Evolutionary conservation across 768 basidiomycete genomes (phyloP).

Genomic region (Mycena galopus): DNA sequence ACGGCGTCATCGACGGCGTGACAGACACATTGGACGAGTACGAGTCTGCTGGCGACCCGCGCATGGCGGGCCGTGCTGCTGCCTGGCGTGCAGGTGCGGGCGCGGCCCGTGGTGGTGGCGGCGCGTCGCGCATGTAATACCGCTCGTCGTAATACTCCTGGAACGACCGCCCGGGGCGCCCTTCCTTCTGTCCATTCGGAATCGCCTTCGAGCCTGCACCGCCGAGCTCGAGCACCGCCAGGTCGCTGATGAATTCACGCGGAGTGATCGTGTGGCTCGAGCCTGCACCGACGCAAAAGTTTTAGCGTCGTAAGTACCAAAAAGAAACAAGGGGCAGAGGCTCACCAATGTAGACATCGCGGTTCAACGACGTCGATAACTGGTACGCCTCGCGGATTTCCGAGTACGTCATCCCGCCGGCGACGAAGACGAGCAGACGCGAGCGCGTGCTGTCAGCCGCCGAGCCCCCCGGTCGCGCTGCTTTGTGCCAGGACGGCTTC

Average conservation of each 20-base stretch:
- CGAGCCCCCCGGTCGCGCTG: slow-evolving; percentile 66
- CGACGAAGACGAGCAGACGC: slow-evolving; percentile 89
- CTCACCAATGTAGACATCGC: slow-evolving; percentile 92
- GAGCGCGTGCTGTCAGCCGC: slow-evolving; percentile 69
- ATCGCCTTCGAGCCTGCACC: slow-evolving; percentile 83
- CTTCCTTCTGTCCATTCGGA: slow-evolving; percentile 76
- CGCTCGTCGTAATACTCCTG: slow-evolving; percentile 87
- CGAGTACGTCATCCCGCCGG: slow-evolving; percentile 96
- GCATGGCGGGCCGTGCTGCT: slow-evolving; percentile 38
- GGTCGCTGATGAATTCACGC: slow-evolving; percentile 85
- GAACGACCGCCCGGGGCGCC: slow-evolving; percentile 62
- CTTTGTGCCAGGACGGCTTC: slow-evolving; percentile 91
- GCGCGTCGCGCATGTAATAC: slow-evolving; percentile 77
- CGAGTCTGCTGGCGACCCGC: slow-evolving; percentile 40
- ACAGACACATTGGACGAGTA: slow-evolving; percentile 43
- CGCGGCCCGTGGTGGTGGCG: slow-evolving; percentile 61
- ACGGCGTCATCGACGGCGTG: slow-evolving; percentile 48
- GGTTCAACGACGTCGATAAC: slow-evolving; percentile 78
- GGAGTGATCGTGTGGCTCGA: slow-evolving; percentile 92
- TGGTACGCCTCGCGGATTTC: slow-evolving; percentile 93
- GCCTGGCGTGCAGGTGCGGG: slow-evolving; percentile 34
- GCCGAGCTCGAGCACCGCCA: slow-evolving; percentile 88
- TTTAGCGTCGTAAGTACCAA: neutral
- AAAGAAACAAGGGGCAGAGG: neutral
- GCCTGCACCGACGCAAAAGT: slow-evolving; percentile 60